Evolutionary conservation across 2,329 filamentous ascomycete species (phyloP).

Genomic region (Monosporascus sp.): DNA sequence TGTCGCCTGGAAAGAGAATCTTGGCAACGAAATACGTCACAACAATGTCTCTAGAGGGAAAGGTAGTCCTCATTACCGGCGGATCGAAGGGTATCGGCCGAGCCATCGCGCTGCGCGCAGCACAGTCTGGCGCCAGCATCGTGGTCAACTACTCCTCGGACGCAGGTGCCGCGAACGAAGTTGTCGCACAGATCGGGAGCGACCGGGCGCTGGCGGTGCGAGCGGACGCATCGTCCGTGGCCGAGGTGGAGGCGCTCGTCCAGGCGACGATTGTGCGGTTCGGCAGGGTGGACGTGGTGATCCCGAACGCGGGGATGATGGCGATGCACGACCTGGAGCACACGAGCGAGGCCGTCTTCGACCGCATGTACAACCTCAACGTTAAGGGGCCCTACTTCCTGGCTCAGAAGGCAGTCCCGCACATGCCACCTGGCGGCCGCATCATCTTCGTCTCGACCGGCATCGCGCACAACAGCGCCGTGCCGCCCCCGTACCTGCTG

Average conservation of each 20-base stretch:
- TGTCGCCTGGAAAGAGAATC: too few species aligned
- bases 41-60: slow-evolving; percentile 30
- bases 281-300: slow-evolving; percentile 52
- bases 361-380: slow-evolving; percentile 44
- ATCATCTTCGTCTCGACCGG: slow-evolving; percentile 49
- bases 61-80: slow-evolving; percentile 47
- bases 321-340: slow-evolving; percentile 43
- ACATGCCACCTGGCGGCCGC: slow-evolving; percentile 44
- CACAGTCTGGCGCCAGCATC: slow-evolving; percentile 50
- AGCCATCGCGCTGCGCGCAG: slow-evolving; percentile 52
- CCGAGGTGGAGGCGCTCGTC: slow-evolving; percentile 44
- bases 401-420: slow-evolving; percentile 43
- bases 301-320: slow-evolving; percentile 51
- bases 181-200: slow-evolving; percentile 40
- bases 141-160: slow-evolving; percentile 54
- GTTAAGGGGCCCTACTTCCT: slow-evolving; percentile 55
- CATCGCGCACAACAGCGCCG: slow-evolving; percentile 17
- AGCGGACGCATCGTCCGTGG: slow-evolving; percentile 45
- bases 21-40: too few species aligned
- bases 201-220: slow-evolving; percentile 48
- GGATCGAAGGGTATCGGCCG: slow-evolving; percentile 55
- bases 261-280: slow-evolving; percentile 42
- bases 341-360: slow-evolving; percentile 47
- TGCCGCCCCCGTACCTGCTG: slow-evolving; percentile 42
- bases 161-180: slow-evolving; percentile 37